Conservation (phyloP, 1,284 basidiomycete genomes). For the Mycena sp. region DNA sequence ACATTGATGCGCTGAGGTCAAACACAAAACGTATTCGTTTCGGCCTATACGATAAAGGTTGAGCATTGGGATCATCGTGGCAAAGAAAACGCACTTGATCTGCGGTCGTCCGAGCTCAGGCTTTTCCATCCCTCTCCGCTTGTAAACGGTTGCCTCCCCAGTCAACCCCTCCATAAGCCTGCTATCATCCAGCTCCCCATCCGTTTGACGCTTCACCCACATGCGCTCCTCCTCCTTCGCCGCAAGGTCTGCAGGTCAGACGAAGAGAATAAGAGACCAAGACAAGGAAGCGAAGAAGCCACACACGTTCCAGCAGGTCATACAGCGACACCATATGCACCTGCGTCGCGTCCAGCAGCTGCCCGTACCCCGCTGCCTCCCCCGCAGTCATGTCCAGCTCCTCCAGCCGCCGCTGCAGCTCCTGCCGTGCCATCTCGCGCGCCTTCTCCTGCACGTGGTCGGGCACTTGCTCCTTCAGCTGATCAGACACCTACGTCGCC, state of each 20-base stretch:
- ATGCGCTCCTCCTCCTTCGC: slow-evolving; percentile 74
- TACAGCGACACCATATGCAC: slow-evolving; percentile 66
- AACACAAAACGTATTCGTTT: slow-evolving; percentile 76
- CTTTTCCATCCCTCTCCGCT: slow-evolving; percentile 72
- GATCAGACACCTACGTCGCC: slow-evolving; percentile 55
- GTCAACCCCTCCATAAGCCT: slow-evolving; percentile 73
- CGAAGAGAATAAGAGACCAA: background rate
- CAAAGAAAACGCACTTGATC: slow-evolving; percentile 58
- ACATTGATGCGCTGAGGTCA: slow-evolving; percentile 78
- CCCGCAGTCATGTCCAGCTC: slow-evolving; percentile 67
- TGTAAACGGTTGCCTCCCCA: slow-evolving; percentile 74
- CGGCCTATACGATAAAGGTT: slow-evolving; percentile 54
- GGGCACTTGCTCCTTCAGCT: slow-evolving; percentile 65
- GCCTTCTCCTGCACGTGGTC: slow-evolving; percentile 69
- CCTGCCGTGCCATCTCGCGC: slow-evolving; percentile 70
- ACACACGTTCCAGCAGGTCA: slow-evolving; percentile 69
- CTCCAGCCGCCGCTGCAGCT: slow-evolving; percentile 65
- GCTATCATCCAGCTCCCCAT: slow-evolving; percentile 73
- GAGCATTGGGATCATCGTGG: background rate
- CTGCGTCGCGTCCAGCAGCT: slow-evolving; percentile 61
- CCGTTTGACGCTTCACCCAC: slow-evolving; percentile 75
- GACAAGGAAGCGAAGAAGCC: background rate
- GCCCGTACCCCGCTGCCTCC: slow-evolving; percentile 66
- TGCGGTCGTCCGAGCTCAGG: slow-evolving; percentile 73
- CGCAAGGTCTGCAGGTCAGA: slow-evolving; percentile 56